A percentile compares a stretch with the other conserved stretches of the same genome.
Conservation (phyloP, 2,329 filamentous ascomycete species). For the Nannizziopsis arthrosporioides region DNA sequence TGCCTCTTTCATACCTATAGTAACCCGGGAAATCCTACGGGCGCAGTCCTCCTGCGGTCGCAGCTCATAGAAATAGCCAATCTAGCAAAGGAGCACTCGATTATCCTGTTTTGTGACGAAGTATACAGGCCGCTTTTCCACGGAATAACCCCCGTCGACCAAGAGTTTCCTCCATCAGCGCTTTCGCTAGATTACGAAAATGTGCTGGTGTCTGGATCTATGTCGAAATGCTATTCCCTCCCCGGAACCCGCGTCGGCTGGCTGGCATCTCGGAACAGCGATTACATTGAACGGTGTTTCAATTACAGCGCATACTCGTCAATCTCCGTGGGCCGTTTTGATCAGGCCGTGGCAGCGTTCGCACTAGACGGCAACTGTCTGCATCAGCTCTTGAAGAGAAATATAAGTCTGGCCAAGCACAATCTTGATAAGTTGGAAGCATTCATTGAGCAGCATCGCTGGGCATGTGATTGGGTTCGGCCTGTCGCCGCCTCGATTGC, state of each 20-base stretch:
- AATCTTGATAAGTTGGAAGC: constrained; percentile 56
- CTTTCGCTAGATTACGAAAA: constrained; percentile 61
- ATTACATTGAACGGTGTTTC: constrained; percentile 53
- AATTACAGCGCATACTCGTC: constrained; percentile 68
- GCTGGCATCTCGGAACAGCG: constrained; percentile 56
- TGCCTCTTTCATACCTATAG: constrained; percentile 59
- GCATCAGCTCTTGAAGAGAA: constrained; percentile 50
- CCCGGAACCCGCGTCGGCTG: constrained; percentile 75
- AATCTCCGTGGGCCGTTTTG: constrained; percentile 72
- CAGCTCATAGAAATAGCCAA: constrained; percentile 51
- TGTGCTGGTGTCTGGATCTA: constrained; percentile 61
- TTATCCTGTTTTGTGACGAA: constrained; percentile 64
- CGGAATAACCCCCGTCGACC: constrained; percentile 44
- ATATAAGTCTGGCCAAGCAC: constrained; percentile 53
- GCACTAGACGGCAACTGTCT: constrained; percentile 57
- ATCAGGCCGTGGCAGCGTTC: constrained; percentile 65
- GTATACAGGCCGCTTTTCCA: constrained; percentile 80
- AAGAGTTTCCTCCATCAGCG: constrained; percentile 53
- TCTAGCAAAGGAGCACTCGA: constrained; percentile 50
- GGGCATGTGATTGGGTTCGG: constrained; percentile 57
- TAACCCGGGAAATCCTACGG: constrained; percentile 76
- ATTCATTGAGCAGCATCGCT: constrained; percentile 54
- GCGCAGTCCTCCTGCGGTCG: constrained; percentile 52
- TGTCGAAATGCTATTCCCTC: constrained; percentile 76
- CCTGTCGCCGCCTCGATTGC: constrained; percentile 71